These are phyloP conservation scores for Parietaria judaica DNA, from an alignment of 306 rosid genomes.

Conservation along the genomic window DNA sequence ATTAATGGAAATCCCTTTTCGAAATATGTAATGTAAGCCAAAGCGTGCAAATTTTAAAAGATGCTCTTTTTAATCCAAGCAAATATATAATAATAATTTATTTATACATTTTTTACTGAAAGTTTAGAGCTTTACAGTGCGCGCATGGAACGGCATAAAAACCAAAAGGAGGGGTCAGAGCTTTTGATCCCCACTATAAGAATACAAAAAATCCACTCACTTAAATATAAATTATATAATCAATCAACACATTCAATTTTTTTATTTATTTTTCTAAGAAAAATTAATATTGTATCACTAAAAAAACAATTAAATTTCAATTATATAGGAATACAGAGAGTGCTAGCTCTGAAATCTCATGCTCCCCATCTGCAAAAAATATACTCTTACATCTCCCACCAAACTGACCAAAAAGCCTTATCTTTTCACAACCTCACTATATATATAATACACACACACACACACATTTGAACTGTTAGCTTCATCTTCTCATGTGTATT, in stretches of 20 bases:
- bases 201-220: slow-evolving; percentile 20
- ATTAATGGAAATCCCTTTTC: slow-evolving; percentile 47
- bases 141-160: slow-evolving; percentile 75
- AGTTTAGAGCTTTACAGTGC: slow-evolving; percentile 65
- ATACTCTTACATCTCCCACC: slow-evolving; percentile 54
- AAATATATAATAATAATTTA: slow-evolving; percentile 12
- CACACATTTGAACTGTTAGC: background rate
- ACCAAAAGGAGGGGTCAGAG: slow-evolving; percentile 50
- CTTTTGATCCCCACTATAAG: slow-evolving; percentile 42
- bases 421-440: slow-evolving; percentile 47
- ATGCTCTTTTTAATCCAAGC: slow-evolving; percentile 35
- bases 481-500: slow-evolving; percentile 16
- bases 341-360: slow-evolving; percentile 44
- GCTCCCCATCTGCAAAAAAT: slow-evolving; percentile 55
- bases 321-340: slow-evolving; percentile 30
- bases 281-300: background rate
- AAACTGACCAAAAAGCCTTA: slow-evolving; percentile 57
- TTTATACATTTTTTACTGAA: slow-evolving; percentile 4
- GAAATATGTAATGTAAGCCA: slow-evolving; percentile 12
- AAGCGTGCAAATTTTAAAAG: slow-evolving; percentile 39
- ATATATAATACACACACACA: background rate
- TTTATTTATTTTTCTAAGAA: background rate
- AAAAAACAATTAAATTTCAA: slow-evolving; percentile 9
- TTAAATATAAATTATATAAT: slow-evolving; percentile 16
- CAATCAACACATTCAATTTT: slow-evolving; percentile 6